Conservation (phyloP, 176 grass and related monocot genomes). For the Lolium rigidum region DNA sequence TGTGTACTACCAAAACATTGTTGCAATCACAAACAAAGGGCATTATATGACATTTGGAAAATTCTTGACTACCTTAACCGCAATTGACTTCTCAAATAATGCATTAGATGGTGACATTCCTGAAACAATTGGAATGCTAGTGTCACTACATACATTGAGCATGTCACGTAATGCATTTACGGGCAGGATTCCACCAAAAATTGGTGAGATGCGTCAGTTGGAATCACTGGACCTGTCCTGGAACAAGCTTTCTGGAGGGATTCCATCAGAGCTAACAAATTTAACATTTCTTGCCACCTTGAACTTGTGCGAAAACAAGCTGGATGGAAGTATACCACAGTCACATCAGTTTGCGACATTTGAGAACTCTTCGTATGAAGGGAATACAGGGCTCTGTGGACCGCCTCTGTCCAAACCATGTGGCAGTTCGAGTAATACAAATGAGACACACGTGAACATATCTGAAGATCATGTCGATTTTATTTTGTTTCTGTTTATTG, state of each 20-base stretch:
- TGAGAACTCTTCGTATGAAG: background rate
- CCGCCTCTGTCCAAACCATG: background rate
- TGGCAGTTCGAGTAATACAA: background rate
- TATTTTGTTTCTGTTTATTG: background rate
- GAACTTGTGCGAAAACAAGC: background rate
- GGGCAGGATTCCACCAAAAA: background rate
- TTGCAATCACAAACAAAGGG: background rate
- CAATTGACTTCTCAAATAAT: background rate
- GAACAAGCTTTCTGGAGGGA: background rate
- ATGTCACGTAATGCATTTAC: background rate
- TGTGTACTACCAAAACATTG: background rate
- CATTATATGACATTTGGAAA: background rate
- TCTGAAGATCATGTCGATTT: background rate
- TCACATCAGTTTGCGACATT: background rate
- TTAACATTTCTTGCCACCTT: background rate
- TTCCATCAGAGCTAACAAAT: background rate
- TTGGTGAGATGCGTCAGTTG: background rate
- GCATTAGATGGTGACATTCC: background rate
- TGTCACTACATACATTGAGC: background rate
- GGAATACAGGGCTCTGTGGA: background rate
- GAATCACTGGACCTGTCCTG: background rate
- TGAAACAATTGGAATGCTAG: background rate
- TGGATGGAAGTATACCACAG: background rate
- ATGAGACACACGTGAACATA: background rate
- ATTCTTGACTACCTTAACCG: background rate